Conservation (phyloP, 2,329 filamentous ascomycete species). For the Arthrobotrys sphaeroides region DNA sequence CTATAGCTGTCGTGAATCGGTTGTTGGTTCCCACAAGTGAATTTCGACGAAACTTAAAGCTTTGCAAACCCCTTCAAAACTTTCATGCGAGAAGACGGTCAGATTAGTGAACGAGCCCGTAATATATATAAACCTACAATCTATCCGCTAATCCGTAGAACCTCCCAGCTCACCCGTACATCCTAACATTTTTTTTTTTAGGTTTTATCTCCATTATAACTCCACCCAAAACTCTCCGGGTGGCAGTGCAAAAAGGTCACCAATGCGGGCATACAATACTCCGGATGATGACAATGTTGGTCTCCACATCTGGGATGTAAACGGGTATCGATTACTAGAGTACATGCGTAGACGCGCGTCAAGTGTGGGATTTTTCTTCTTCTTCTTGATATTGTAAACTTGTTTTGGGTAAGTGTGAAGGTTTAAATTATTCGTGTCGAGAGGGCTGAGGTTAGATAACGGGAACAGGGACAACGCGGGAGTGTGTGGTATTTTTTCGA, state of each 20-base stretch:
- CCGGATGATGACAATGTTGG: neutral
- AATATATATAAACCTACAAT: no score
- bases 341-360: conserved; percentile 5
- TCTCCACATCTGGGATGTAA: neutral
- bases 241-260: neutral
- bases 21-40: no score
- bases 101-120: no score
- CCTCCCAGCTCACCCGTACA: no score
- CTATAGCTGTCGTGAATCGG: no score
- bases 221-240: conserved; percentile 9
- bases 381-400: neutral
- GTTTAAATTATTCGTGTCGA: no score
- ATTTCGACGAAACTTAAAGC: no score
- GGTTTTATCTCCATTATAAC: neutral
- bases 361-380: neutral
- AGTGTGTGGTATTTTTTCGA: neutral
- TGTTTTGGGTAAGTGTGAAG: neutral
- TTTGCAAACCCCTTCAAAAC: no score
- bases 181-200: no score
- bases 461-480: neutral
- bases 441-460: no score
- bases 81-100: no score
- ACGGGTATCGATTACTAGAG: neutral
- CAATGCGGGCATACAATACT: neutral
- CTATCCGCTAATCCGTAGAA: no score